These are phyloP conservation scores for Fusarium lyarnte DNA, from an alignment of 2,329 filamentous ascomycete genomes.

Conservation along the genomic window DNA sequence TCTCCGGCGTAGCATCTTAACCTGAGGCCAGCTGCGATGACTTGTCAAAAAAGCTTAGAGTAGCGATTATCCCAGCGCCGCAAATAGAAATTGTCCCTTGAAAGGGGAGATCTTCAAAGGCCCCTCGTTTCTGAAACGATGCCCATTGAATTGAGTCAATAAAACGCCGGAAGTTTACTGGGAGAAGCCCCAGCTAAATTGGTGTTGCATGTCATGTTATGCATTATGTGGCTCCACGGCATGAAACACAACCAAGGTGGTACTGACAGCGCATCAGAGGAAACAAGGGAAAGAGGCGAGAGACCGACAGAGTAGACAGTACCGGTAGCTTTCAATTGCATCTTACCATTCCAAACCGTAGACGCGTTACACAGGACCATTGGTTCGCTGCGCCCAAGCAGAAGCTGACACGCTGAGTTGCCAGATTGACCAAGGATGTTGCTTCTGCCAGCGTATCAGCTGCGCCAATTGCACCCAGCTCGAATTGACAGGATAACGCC, in stretches of 20 bases:
- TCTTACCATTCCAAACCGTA: not conserved
- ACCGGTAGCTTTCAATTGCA: not conserved
- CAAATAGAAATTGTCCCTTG: not conserved
- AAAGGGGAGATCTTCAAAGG: not conserved
- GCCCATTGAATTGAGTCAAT: not conserved
- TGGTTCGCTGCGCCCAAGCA: slow-evolving; percentile 21
- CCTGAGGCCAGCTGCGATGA: slow-evolving; percentile 25
- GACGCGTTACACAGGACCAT: not conserved
- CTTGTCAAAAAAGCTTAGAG: not conserved
- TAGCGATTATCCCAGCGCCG: not conserved
- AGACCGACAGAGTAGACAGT: not conserved
- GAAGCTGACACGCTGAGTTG: slow-evolving; percentile 25
- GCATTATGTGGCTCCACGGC: slow-evolving; percentile 41
- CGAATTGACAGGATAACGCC: slow-evolving; percentile 16
- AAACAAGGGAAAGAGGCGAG: not conserved
- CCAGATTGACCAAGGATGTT: not conserved
- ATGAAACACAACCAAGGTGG: slow-evolving; percentile 33
- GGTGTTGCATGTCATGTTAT: slow-evolving; percentile 31
- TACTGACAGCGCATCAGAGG: slow-evolving; percentile 42
- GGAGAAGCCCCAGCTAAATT: slow-evolving; percentile 30
- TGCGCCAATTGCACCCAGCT: slow-evolving; percentile 23
- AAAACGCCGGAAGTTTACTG: slow-evolving; percentile 10
- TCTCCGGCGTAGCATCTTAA: not conserved
- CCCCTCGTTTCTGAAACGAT: slow-evolving; percentile 27
- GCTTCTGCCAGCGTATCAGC: slow-evolving; percentile 13